Conservation (phyloP, 371 early-diverging fungal species). For the Saksenaea vasiformis region DNA sequence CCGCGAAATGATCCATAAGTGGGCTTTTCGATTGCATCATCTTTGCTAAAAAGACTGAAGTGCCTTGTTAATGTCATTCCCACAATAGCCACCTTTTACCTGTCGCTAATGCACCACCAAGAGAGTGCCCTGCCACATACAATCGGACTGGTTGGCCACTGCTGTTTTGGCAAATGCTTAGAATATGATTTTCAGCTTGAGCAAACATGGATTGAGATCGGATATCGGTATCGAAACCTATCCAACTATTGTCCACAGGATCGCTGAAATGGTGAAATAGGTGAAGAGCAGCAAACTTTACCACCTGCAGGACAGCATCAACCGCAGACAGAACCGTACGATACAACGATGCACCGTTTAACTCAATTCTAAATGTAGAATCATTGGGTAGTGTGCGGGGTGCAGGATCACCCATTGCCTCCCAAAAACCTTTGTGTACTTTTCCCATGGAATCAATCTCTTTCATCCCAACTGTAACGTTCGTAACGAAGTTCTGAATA, state of each 20-base stretch:
- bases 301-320: slow-evolving; percentile 24
- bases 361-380: slow-evolving; percentile 26
- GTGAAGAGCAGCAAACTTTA: slow-evolving; percentile 26
- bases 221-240: slow-evolving; percentile 26
- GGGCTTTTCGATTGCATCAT: slow-evolving; percentile 55
- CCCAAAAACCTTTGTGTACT: slow-evolving; percentile 60
- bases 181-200: slow-evolving; percentile 36
- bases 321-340: slow-evolving; percentile 33
- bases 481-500: slow-evolving; percentile 60
- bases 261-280: slow-evolving; percentile 42
- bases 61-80: not conserved
- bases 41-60: slow-evolving; percentile 53
- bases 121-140: slow-evolving; percentile 41
- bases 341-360: slow-evolving; percentile 32
- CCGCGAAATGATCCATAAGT: slow-evolving; percentile 45
- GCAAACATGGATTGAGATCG: slow-evolving; percentile 31
- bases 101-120: slow-evolving; percentile 46
- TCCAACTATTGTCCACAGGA: slow-evolving; percentile 49
- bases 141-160: slow-evolving; percentile 9
- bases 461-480: slow-evolving; percentile 45
- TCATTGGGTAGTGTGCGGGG: not conserved
- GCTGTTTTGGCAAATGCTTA: slow-evolving; percentile 14
- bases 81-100: slow-evolving; percentile 12
- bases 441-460: slow-evolving; percentile 40
- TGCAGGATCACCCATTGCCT: slow-evolving; percentile 47